Conservation (phyloP, 2,329 filamentous ascomycete genomes). For the Trichophyton verrucosum region DNA sequence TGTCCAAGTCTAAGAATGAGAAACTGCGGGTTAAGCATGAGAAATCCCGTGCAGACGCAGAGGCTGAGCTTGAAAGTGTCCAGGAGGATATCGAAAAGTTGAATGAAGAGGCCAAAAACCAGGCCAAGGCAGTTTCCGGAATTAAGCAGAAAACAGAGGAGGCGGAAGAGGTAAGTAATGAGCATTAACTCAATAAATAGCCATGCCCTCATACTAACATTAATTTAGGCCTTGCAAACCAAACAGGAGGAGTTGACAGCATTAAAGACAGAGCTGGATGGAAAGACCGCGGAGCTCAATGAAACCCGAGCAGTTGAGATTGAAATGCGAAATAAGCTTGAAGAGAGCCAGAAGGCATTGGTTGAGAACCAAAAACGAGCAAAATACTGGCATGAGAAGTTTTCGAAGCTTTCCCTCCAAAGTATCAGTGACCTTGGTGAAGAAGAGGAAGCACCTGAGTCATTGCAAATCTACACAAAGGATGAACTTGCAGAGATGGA, state of each 20-base stretch:
- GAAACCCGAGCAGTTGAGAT: constrained; percentile 82
- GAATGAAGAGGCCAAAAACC: constrained; percentile 63
- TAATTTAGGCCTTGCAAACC: constrained; percentile 48
- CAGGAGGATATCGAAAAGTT: constrained; percentile 62
- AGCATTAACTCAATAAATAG: too few relatives aligned
- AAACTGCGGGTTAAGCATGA: constrained; percentile 82
- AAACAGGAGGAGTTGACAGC: constrained; percentile 70
- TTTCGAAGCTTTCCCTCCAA: constrained; percentile 70
- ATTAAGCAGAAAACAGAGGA: constrained; percentile 64
- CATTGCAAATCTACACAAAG: constrained; percentile 64
- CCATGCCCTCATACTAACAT: not conserved
- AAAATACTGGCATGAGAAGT: constrained; percentile 79
- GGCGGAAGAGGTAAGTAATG: constrained; percentile 51
- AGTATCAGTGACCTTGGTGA: constrained; percentile 61
- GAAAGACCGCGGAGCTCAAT: constrained; percentile 74
- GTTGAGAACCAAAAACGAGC: constrained; percentile 73
- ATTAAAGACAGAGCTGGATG: constrained; percentile 75
- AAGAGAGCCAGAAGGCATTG: constrained; percentile 86
- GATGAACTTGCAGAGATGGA: constrained; percentile 54
- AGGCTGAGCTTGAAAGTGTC: constrained; percentile 63
- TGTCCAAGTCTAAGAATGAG: constrained; percentile 81
- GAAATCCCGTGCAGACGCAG: constrained; percentile 66
- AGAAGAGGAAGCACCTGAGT: constrained; percentile 39
- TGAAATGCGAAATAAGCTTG: constrained; percentile 95
- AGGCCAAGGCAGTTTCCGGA: constrained; percentile 61